These are phyloP conservation scores for Aspergillus sojae DNA, from an alignment of 2,329 filamentous ascomycete genomes.

Conservation along the genomic window DNA sequence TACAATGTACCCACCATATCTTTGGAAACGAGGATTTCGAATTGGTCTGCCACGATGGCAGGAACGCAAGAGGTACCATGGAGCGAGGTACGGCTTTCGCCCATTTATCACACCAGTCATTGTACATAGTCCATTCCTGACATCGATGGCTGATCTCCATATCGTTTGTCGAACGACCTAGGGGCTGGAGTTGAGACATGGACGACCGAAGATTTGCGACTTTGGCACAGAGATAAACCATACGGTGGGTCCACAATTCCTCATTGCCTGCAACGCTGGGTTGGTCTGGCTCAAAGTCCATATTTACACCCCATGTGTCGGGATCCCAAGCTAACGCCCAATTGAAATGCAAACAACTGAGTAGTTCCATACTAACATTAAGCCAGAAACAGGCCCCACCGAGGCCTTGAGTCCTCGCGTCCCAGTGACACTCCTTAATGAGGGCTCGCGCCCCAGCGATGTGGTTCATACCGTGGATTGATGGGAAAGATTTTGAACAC, in stretches of 20 bases:
- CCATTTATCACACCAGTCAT: slow-evolving; percentile 81
- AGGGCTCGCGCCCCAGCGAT: slow-evolving; percentile 81
- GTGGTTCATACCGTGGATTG: slow-evolving; percentile 79
- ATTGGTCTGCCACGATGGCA: slow-evolving; percentile 67
- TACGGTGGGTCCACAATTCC: slow-evolving; percentile 84
- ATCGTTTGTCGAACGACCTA: slow-evolving; percentile 61
- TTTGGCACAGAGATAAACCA: slow-evolving; percentile 85
- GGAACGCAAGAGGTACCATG: slow-evolving; percentile 83
- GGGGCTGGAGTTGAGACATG: slow-evolving; percentile 63
- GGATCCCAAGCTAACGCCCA: slow-evolving; percentile 88
- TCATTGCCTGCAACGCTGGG: slow-evolving; percentile 64
- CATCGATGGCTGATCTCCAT: slow-evolving; percentile 65
- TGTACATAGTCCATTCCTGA: slow-evolving; percentile 79
- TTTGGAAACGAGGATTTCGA: slow-evolving; percentile 80
- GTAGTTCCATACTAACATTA: slow-evolving; percentile 86
- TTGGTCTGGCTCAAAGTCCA: slow-evolving; percentile 65
- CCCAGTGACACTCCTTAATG: slow-evolving; percentile 89
- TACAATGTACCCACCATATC: slow-evolving; percentile 65
- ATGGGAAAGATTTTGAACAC: slow-evolving; percentile 67
- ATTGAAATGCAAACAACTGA: slow-evolving; percentile 83
- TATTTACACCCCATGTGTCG: slow-evolving; percentile 84
- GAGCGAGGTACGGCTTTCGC: slow-evolving; percentile 75
- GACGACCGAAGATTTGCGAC: slow-evolving; percentile 81
- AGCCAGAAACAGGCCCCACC: slow-evolving; percentile 93
- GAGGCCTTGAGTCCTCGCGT: slow-evolving; percentile 74